phyloP scores from a whole-genome alignment of 306 rosid species.

The Vigna angularis region DNA sequence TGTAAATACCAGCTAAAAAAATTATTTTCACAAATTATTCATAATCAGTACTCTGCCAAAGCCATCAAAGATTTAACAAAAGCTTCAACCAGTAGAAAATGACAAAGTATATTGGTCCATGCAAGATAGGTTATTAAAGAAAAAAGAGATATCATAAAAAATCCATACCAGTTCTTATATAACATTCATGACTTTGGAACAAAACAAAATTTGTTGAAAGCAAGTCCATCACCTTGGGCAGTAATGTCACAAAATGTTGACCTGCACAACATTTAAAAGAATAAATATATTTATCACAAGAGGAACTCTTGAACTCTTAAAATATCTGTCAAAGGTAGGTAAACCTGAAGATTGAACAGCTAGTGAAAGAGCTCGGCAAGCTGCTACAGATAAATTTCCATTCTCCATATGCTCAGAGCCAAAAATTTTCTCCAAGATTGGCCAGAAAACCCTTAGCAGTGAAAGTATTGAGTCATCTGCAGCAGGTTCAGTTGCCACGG shows the following conservation, averaged over 20 bases:
- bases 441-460: slow-evolving; percentile 84
- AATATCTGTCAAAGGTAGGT: slow-evolving; percentile 26
- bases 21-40: slow-evolving; percentile 13
- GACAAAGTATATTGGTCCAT: neutral
- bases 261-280: slow-evolving; percentile 63
- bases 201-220: slow-evolving; percentile 78
- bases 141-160: slow-evolving; percentile 35
- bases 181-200: slow-evolving; percentile 93
- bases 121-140: slow-evolving; percentile 27
- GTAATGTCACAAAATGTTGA: slow-evolving; percentile 74
- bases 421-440: slow-evolving; percentile 83
- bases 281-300: slow-evolving; percentile 12
- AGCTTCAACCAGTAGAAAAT: neutral
- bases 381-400: slow-evolving; percentile 82
- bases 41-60: slow-evolving; percentile 11
- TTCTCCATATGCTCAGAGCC: slow-evolving; percentile 90
- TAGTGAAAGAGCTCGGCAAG: slow-evolving; percentile 92
- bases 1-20: slow-evolving; percentile 9
- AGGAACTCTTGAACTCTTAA: slow-evolving; percentile 27
- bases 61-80: slow-evolving; percentile 18
- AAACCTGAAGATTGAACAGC: slow-evolving; percentile 95
- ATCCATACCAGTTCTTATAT: slow-evolving; percentile 84
- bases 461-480: slow-evolving; percentile 80
- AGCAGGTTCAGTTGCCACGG: slow-evolving; percentile 60
- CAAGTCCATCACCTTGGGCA: slow-evolving; percentile 87